Conservation (phyloP, 208 protist genomes). For the Balamuthia mandrillaris region DNA sequence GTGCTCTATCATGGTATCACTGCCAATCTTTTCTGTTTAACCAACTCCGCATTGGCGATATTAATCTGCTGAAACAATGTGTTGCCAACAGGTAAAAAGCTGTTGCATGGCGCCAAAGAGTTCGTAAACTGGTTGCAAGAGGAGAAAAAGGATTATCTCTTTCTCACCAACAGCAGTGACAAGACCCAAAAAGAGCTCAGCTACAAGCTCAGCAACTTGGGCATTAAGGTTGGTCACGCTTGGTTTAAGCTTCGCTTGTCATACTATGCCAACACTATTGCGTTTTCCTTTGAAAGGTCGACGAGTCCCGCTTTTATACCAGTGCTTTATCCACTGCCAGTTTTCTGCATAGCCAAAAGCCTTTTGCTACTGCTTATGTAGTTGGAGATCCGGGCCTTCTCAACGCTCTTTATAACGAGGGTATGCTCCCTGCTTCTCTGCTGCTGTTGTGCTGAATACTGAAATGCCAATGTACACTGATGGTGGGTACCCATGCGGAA, state of each 20-base stretch:
- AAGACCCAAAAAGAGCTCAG: constrained; percentile 34
- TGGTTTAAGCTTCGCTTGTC: not conserved
- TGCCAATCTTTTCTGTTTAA: no score
- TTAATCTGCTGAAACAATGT: no score
- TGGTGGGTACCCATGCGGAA: not conserved
- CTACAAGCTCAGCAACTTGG: constrained; percentile 26
- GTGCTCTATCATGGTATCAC: constrained; percentile 32
- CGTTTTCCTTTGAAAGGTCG: not conserved
- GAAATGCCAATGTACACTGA: not conserved
- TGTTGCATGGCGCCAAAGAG: constrained; percentile 6
- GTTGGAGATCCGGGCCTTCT: constrained; percentile 6
- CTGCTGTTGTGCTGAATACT: not conserved
- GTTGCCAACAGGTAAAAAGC: no score
- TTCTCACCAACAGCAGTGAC: constrained; percentile 40
- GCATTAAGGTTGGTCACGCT: not conserved
- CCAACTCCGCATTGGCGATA: no score
- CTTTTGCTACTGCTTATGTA: constrained; percentile 1
- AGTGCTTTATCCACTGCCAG: constrained; percentile 10
- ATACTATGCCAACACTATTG: not conserved
- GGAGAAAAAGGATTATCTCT: constrained; percentile 28
- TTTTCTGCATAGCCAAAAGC: not conserved
- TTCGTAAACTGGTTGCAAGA: constrained; percentile 24
- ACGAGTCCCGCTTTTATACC: constrained; percentile 6
- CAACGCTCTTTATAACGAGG: not conserved
- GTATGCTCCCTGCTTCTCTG: not conserved